Evolutionary conservation across 2,329 filamentous ascomycete species (phyloP), one percentile per base, ranked within the genome.

Genomic region (Juglanconis oblonga): DNA sequence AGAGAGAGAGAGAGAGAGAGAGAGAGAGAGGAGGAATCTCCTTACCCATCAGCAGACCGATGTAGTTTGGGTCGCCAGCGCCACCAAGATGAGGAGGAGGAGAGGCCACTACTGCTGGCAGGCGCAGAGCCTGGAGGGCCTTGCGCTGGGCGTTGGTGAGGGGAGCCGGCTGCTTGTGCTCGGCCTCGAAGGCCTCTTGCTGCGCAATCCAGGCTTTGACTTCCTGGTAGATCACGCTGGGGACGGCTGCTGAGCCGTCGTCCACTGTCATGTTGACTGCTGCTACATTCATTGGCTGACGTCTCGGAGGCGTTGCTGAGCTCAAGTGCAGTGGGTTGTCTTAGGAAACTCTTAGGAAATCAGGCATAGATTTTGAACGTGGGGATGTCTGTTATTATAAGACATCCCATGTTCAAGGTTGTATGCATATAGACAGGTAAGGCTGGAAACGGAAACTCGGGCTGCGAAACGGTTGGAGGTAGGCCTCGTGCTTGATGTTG

Each of bases 111-210:
- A 31, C 63, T 61, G 57, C 65, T 29, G 62, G 67, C 2, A 67
- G 63, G 55, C 76, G 70, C 50, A 84, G 71, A 5, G 73, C 68
- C 1, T 72, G 68, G 32, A 85, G 67, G 14, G 79, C 76, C 44
- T 71, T 67, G 9, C 70, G 67, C 66, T 83, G 74, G 4, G 67
- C 63, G 4, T 70, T 68, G 0, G 73, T 73, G 35, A 82, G 66
- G 0, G 73, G 72, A 1, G 74, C 71, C 0, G 77, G 74, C 13
- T 63, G 38, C 6, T 69, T 69, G 40, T 70, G 62, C 6, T 64
- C 40, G 9, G 58, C 64, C 66, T 77, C 74, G 48, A 67, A 68
- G 2, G 68, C 67, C 58, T 78, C 76, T 53, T 81, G 76, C 24
- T 70, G 50, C 31, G 73, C 71, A 57, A 79, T 71, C 75, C 75